phyloP scores from a whole-genome alignment of 805 yeast species.

The Nakazawaea ernobii region DNA sequence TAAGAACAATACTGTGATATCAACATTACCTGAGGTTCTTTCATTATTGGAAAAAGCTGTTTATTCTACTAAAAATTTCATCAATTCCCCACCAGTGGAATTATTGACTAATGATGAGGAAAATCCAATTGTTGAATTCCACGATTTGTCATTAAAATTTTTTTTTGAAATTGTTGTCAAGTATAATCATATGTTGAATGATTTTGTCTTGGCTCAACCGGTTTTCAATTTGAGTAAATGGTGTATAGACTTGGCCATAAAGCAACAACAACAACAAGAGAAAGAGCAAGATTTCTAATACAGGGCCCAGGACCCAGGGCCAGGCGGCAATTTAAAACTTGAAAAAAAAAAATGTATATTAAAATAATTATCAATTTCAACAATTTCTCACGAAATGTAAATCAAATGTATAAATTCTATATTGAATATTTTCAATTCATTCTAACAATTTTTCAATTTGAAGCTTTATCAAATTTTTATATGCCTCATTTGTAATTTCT shows the following conservation, averaged over 20 bases:
- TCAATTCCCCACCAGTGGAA: slow-evolving; percentile 29
- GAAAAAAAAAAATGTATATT: slow-evolving; percentile 1
- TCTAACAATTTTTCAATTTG: slow-evolving; percentile 2
- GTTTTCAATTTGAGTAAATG: slow-evolving; percentile 67
- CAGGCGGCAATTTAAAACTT: too few relatives aligned
- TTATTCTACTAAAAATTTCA: slow-evolving; percentile 43
- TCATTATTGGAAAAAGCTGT: slow-evolving; percentile 57
- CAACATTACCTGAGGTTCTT: slow-evolving; percentile 53
- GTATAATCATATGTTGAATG: slow-evolving; percentile 59
- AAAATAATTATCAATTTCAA: background rate
- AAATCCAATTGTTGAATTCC: slow-evolving; percentile 48
- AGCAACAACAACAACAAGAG: slow-evolving; percentile 43
- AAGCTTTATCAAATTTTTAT: background rate
- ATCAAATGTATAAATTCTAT: background rate
- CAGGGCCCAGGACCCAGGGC: background rate
- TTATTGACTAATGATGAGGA: slow-evolving; percentile 16
- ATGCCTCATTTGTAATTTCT: slow-evolving; percentile 1
- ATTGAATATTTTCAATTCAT: background rate
- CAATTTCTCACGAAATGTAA: background rate
- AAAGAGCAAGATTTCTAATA: slow-evolving; percentile 15
- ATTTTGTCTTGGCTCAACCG: slow-evolving; percentile 54
- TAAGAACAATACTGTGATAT: slow-evolving; percentile 45
- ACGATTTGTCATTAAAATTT: slow-evolving; percentile 58
- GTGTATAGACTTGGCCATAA: slow-evolving; percentile 62
- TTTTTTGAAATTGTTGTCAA: slow-evolving; percentile 60